Evolutionary conservation across 192 early-diverging fungal species (phyloP).

Genomic region (Paraglomus brasilianum): DNA sequence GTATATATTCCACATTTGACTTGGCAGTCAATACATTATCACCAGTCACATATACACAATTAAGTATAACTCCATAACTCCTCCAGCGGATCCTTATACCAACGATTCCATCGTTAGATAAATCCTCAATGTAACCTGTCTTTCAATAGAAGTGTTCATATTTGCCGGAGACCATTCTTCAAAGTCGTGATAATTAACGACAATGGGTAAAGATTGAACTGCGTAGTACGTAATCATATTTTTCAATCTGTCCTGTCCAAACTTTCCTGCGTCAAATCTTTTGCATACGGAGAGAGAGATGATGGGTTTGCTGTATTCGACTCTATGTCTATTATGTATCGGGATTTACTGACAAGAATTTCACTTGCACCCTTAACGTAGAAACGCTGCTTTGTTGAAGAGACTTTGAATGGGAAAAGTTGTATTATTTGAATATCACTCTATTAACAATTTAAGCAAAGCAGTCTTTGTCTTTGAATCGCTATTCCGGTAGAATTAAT

Average conservation of each 20-base stretch:
- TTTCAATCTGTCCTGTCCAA: slow-evolving; percentile 38
- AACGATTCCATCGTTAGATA: slow-evolving; percentile 75
- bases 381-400: slow-evolving; percentile 58
- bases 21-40: slow-evolving; percentile 94
- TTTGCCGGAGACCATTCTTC: slow-evolving; percentile 53
- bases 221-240: slow-evolving; percentile 73
- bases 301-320: no score
- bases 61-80: slow-evolving; percentile 84
- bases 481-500: no score
- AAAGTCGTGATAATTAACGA: slow-evolving; percentile 81
- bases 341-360: slow-evolving; percentile 71
- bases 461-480: slow-evolving; percentile 97
- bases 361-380: slow-evolving; percentile 95
- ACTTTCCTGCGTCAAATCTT: slow-evolving; percentile 36
- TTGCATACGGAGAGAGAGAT: neutral
- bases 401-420: slow-evolving; percentile 67
- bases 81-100: slow-evolving; percentile 98
- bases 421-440: slow-evolving; percentile 64
- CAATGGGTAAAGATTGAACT: slow-evolving; percentile 81
- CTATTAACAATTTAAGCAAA: slow-evolving; percentile 76
- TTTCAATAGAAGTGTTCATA: slow-evolving; percentile 40
- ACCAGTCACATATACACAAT: slow-evolving; percentile 94
- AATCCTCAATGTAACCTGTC: slow-evolving; percentile 54
- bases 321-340: slow-evolving; percentile 45
- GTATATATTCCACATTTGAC: slow-evolving; percentile 72